Conservation (phyloP, 768 basidiomycete genomes). For the Termitomyces sp. region DNA sequence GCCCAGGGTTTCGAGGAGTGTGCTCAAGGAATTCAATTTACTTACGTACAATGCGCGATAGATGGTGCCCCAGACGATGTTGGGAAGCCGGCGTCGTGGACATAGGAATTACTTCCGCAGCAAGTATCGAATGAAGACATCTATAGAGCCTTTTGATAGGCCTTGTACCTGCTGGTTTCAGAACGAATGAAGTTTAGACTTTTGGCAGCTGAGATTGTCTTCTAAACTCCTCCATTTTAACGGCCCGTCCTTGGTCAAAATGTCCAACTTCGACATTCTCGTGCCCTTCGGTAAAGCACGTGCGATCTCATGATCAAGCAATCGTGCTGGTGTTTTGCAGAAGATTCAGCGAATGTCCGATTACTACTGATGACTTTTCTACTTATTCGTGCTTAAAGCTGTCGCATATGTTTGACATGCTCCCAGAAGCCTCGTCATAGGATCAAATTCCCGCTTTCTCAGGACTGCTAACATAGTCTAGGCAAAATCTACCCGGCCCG, state of each 20-base stretch:
- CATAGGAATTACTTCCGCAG: constrained; percentile 34
- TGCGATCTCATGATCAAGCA: constrained; percentile 8
- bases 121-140: constrained; percentile 39
- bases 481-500: constrained; percentile 7
- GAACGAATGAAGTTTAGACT: constrained; percentile 7
- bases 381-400: not conserved
- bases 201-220: not conserved
- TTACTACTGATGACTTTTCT: not conserved
- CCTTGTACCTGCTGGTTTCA: constrained; percentile 6
- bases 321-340: constrained; percentile 6
- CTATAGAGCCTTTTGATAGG: not conserved
- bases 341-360: constrained; percentile 11
- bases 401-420: not conserved
- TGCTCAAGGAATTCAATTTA: not conserved
- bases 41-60: not conserved
- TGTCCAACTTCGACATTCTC: not conserved
- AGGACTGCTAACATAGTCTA: not conserved
- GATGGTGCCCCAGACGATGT: constrained; percentile 24
- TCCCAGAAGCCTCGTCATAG: constrained; percentile 8
- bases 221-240: not conserved
- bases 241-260: constrained; percentile 9
- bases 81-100: constrained; percentile 31
- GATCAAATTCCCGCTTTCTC: constrained; percentile 1
- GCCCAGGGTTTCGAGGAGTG: not conserved
- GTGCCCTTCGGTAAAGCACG: constrained; percentile 8